Conservation (phyloP, 2,329 filamentous ascomycete genomes). For the Aquanectria penicillioides region DNA sequence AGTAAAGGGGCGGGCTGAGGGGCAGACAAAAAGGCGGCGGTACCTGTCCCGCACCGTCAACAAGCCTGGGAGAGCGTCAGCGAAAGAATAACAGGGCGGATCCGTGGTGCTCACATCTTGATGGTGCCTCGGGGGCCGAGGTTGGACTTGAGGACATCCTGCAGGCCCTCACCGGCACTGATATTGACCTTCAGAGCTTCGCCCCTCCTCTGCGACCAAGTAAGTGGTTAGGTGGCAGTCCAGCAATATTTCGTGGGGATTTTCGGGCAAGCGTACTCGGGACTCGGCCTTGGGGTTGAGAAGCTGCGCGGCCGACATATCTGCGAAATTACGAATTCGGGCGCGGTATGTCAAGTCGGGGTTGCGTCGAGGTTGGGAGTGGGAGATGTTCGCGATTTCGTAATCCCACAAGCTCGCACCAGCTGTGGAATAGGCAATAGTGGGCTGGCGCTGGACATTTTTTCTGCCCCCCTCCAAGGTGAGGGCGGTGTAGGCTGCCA, state of each 20-base stretch:
- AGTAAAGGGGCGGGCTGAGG: constrained; percentile 43
- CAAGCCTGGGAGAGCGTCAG: constrained; percentile 61
- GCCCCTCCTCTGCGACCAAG: constrained; percentile 78
- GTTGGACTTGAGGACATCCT: constrained; percentile 96
- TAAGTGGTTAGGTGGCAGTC: constrained; percentile 39
- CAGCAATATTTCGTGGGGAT: constrained; percentile 29
- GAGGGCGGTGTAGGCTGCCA: constrained; percentile 23
- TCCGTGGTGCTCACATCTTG: constrained; percentile 76
- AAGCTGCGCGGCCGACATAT: constrained; percentile 96
- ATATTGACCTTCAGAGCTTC: constrained; percentile 98
- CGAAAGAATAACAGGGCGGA: constrained; percentile 10
- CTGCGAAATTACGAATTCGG: constrained; percentile 37
- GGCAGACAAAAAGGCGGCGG: constrained; percentile 42
- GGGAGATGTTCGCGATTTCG: constrained; percentile 41
- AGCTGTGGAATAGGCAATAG: constrained; percentile 43
- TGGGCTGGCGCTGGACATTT: constrained; percentile 46
- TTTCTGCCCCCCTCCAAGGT: constrained; percentile 44
- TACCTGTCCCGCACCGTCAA: constrained; percentile 77
- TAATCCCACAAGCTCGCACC: constrained; percentile 45
- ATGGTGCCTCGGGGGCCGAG: constrained; percentile 92
- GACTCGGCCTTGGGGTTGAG: constrained; percentile 99
- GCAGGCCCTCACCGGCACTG: constrained; percentile 89
- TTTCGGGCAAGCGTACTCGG: constrained; percentile 71
- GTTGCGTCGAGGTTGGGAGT: constrained; percentile 28
- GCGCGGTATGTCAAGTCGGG: constrained; percentile 37